phyloP scores from a whole-genome alignment of 1,284 basidiomycete genomes.

The Vanrija humicola region DNA sequence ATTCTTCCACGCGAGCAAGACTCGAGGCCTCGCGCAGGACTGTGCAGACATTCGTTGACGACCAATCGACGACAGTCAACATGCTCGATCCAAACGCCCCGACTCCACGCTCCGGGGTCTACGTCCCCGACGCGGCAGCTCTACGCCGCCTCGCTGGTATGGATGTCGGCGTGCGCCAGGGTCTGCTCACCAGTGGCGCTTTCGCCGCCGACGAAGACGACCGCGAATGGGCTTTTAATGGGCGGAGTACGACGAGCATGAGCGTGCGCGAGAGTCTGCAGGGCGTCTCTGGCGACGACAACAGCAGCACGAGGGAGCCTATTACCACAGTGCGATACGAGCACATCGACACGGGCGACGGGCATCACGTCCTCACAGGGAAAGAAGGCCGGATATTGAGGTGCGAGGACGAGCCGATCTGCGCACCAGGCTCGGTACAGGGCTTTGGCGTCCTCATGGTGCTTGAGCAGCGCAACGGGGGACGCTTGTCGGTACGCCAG shows the following conservation, averaged over 20 bases:
- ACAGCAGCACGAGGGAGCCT: conserved; percentile 15
- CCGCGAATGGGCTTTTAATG: not conserved
- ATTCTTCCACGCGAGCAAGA: no score
- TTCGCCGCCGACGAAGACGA: conserved; percentile 10
- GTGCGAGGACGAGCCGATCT: conserved; percentile 87
- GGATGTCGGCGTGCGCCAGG: conserved; percentile 7
- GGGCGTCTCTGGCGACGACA: no score
- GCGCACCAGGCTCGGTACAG: conserved; percentile 78
- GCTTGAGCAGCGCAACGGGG: conserved; percentile 63
- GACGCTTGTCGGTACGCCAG: conserved; percentile 65
- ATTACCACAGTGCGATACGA: conserved; percentile 64
- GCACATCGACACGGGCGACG: conserved; percentile 64
- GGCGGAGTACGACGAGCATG: conserved; percentile 3
- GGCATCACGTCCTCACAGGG: conserved; percentile 69
- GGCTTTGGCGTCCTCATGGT: conserved; percentile 79
- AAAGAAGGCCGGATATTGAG: conserved; percentile 63
- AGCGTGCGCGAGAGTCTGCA: conserved; percentile 5
- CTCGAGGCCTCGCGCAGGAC: not conserved
- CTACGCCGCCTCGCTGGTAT: not conserved
- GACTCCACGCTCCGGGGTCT: conserved; percentile 19
- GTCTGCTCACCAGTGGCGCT: conserved; percentile 21
- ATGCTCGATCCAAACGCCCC: conserved; percentile 36
- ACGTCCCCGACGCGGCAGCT: not conserved
- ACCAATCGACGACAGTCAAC: conserved; percentile 34
- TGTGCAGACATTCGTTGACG: conserved; percentile 32